Base-by-base conservation (phyloP, 768 basidiomycete genomes). In the Megacollybia marginata region DNA sequence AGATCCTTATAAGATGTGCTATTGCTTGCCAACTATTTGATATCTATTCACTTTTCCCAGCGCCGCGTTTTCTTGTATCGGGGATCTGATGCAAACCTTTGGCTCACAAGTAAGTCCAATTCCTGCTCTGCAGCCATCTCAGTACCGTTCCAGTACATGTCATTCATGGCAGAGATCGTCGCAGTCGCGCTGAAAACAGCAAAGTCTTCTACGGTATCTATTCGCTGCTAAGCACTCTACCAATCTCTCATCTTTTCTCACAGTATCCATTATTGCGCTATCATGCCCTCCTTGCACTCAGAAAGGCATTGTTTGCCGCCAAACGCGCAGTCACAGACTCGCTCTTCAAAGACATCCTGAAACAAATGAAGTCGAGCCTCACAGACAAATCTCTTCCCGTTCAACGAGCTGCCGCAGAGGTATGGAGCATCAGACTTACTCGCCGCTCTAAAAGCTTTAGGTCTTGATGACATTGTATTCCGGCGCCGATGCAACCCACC, bases 151-250 rank as follows among this genome's bases (percentile, higher is more conserved):
- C 54, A 98, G 91, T 83, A 93, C 62, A 95, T 97, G 93, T 96
- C 93, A 0, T 87, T 93, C 57, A 86, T 94, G 82, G 77, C 84
- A 28, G 95, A 98, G 61, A 87, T 94, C 33, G 69, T 80, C 16
- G 69, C 73, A 1, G 70, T 81, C 0, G 72, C 83, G 0, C 64
- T 89, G 40, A 91, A 83, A 62, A 78, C 84, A 0, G 75, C 78
- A 56, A 86, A 79, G 53, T 80, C 84, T 9, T 92, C 89, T 32
- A 76, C 69, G 57, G 92, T 89, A 33, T 18, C 19, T 33, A 48
- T 31, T 36, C 15, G 44, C 16, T 33, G 20, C 43, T 11, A 28
- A 56, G 31, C 51, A 52, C 31, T 47, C 49, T 54, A 42, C 23
- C 23, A 28, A 28, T 6, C 23, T 28, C 23, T 28, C 51, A 47